Base-by-base conservation (phyloP, 331 rosid genomes). In the Ulmus americana region DNA sequence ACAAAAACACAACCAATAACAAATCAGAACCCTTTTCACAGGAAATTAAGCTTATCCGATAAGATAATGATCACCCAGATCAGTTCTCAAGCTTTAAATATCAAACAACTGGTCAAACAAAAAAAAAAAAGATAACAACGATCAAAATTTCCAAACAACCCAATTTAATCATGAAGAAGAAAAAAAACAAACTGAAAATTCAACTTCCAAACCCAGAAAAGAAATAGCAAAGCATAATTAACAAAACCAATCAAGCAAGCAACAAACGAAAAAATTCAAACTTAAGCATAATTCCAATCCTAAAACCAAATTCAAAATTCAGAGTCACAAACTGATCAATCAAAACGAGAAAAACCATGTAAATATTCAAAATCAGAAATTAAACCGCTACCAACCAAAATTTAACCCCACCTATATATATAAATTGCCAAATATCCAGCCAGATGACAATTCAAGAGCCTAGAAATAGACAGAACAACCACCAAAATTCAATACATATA, bases 391-490 rank as follows among this genome's bases (percentile, higher is more conserved):
- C 44, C 45, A 54, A 42, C 76, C 51, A 67, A 63, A 28, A 64
- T 72, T 52, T 35, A 67, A 43, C 18, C 63, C 50, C 38, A 72
- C 52, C 70, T 67, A 50, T 10, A 47, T 10, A 74, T 45, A 10
- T 6, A 70, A 70, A 50, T 63, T 20, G 39, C 59, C 6, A 54
- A 8, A 45, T 61, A 53, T 61, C 41, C 42, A 49, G 9, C 28
- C 52, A 74, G 56, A n/a, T 64, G 74, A 60, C 48, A 75, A 44
- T 68, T 54, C 12, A 16, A 67, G 52, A 41, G 67, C 70, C 59
- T 15, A 51, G 64, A 59, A 76, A 61, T 51, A 11, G 59, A 57
- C 0, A 55, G 58, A 35, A 50, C 62, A 70, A 68, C 65, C 67
- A 18, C 42, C 47, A 62, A 77, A 22, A 61, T 47, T 53, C 6